Evolutionary conservation across 148 eudicot genomes (phyloP).

Genomic region (Nepenthes gracilis): DNA sequence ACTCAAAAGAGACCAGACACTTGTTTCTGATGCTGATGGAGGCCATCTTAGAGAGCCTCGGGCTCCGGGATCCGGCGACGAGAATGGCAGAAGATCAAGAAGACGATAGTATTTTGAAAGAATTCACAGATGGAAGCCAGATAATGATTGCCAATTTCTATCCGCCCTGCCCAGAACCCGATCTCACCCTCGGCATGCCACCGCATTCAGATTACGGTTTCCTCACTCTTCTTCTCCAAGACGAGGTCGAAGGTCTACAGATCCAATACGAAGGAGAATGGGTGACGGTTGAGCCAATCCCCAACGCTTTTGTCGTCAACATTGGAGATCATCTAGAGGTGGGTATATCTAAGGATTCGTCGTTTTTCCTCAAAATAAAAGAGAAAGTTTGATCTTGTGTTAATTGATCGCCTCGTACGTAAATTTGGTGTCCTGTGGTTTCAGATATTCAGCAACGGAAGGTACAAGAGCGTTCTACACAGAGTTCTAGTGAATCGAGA

Average conservation of each 20-base stretch:
- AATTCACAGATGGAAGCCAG: conserved; percentile 69
- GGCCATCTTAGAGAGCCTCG: conserved; percentile 45
- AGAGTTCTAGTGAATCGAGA: conserved; percentile 57
- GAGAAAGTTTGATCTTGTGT: neutral
- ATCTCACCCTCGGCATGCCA: conserved; percentile 70
- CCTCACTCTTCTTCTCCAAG: conserved; percentile 80
- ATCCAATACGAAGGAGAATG: conserved; percentile 45
- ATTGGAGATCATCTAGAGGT: conserved; percentile 93
- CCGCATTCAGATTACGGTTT: conserved; percentile 92
- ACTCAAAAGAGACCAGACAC: conserved; percentile 39
- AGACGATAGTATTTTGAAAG: conserved; percentile 20
- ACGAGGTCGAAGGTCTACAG: conserved; percentile 68
- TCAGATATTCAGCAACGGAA: conserved; percentile 93
- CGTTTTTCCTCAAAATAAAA: neutral
- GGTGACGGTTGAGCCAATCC: conserved; percentile 68
- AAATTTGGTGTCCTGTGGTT: neutral
- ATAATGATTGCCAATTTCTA: conserved; percentile 65
- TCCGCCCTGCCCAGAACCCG: conserved; percentile 82
- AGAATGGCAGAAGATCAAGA: neutral
- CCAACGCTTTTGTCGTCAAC: conserved; percentile 62
- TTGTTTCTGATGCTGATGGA: conserved; percentile 51
- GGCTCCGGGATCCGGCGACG: neutral
- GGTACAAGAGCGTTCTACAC: conserved; percentile 71
- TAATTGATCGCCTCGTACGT: neutral
- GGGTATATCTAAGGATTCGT: neutral